Conservation (phyloP, 805 yeast genomes). For the Spathaspora passalidarum region DNA sequence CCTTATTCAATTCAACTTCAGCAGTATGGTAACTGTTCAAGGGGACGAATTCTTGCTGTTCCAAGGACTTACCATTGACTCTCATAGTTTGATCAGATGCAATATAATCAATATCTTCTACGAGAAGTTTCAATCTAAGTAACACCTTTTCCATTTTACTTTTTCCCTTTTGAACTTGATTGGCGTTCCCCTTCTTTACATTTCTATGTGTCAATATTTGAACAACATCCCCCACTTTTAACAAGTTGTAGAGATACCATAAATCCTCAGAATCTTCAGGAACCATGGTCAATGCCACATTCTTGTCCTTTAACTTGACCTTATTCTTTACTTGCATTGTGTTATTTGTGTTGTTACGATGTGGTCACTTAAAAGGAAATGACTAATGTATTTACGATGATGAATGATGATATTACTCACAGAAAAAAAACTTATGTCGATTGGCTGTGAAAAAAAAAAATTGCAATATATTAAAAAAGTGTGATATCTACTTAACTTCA, state of each 20-base stretch:
- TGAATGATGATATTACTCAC: not conserved
- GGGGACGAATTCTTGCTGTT: slow-evolving; percentile 72
- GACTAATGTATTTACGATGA: no score
- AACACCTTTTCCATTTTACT: slow-evolving; percentile 54
- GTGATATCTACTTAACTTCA: slow-evolving; percentile 48
- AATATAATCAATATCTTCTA: slow-evolving; percentile 74
- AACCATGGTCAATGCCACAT: slow-evolving; percentile 62
- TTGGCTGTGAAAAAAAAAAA: not conserved
- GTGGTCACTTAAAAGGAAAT: no score
- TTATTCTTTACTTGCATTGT: slow-evolving; percentile 12
- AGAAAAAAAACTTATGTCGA: not conserved
- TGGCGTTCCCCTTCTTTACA: slow-evolving; percentile 39
- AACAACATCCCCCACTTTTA: slow-evolving; percentile 73
- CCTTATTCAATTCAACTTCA: slow-evolving; percentile 66
- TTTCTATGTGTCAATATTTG: slow-evolving; percentile 68
- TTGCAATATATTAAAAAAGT: no score
- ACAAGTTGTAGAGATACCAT: slow-evolving; percentile 81
- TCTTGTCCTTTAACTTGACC: slow-evolving; percentile 43
- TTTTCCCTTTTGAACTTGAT: slow-evolving; percentile 33
- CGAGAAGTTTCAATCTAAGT: slow-evolving; percentile 48
- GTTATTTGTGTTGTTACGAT: not conserved
- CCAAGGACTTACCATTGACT: slow-evolving; percentile 72
- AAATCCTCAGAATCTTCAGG: slow-evolving; percentile 92
- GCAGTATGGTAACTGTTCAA: slow-evolving; percentile 86
- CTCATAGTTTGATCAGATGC: slow-evolving; percentile 76